Conservation (phyloP, 2,329 filamentous ascomycete species). For the Xylariaceae sp. region DNA sequence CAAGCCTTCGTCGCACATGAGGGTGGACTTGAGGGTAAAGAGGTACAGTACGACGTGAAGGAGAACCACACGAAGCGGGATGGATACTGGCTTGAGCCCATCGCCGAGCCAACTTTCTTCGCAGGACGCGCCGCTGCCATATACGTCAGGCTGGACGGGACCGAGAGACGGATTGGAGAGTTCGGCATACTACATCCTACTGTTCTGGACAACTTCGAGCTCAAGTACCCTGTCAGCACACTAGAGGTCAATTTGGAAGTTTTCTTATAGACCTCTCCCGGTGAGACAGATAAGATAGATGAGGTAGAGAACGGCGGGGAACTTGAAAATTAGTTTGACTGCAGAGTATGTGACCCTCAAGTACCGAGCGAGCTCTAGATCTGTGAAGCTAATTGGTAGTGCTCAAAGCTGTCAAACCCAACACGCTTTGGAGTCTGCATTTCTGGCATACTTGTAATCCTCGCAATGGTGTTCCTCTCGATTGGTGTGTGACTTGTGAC, state of each 20-base stretch:
- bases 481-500: too few species aligned
- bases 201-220: conserved; percentile 69
- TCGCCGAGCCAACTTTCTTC: conserved; percentile 90
- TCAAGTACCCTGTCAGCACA: conserved; percentile 77
- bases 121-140: conserved; percentile 83
- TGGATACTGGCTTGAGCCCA: conserved; percentile 92
- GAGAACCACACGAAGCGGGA: conserved; percentile 56
- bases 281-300: background rate
- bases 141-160: conserved; percentile 69
- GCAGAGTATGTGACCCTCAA: too few species aligned
- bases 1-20: conserved; percentile 74
- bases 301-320: too few species aligned
- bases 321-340: too few species aligned
- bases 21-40: conserved; percentile 55
- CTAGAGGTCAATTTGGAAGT: conserved; percentile 92
- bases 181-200: conserved; percentile 93
- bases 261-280: conserved; percentile 66
- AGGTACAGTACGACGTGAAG: conserved; percentile 49
- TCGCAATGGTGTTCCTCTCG: too few species aligned
- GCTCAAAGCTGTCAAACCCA: too few species aligned
- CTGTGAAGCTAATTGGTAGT: too few species aligned
- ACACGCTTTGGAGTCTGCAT: too few species aligned
- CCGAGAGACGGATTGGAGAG: conserved; percentile 74
- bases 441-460: too few species aligned
- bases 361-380: too few species aligned